These are phyloP conservation scores for Podospora sp. DNA, from an alignment of 495 filamentous ascomycete genomes.

Conservation along the genomic window DNA sequence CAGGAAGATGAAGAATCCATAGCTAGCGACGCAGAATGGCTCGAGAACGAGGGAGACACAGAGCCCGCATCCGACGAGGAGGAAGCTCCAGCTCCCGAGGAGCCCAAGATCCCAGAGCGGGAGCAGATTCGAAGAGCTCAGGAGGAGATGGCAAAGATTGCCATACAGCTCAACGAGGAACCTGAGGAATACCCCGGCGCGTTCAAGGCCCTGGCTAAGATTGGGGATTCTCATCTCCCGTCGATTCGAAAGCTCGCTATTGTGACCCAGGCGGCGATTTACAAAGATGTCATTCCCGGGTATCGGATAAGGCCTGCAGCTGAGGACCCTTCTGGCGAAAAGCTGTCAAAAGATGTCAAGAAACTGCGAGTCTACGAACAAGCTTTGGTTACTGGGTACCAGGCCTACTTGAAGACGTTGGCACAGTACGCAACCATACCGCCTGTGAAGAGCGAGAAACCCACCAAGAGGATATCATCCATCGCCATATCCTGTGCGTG, in stretches of 20 bases:
- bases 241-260: constrained; percentile 83
- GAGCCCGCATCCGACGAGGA: constrained; percentile 43
- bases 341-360: constrained; percentile 89
- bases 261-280: constrained; percentile 84
- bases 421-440: constrained; percentile 58
- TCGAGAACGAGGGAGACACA: constrained; percentile 49
- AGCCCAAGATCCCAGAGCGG: constrained; percentile 66
- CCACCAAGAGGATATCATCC: constrained; percentile 53
- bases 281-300: constrained; percentile 92
- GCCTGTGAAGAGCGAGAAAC: constrained; percentile 33
- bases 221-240: constrained; percentile 67
- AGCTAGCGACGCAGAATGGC: constrained; percentile 58
- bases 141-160: constrained; percentile 86
- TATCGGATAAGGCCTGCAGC: constrained; percentile 85
- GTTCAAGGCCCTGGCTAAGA: constrained; percentile 74
- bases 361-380: constrained; percentile 82
- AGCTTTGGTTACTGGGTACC: constrained; percentile 76
- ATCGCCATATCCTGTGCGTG: constrained; percentile 86
- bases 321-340: constrained; percentile 70
- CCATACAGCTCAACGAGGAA: constrained; percentile 80
- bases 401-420: constrained; percentile 77
- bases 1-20: constrained; percentile 51
- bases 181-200: constrained; percentile 85
- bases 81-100: constrained; percentile 46
- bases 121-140: constrained; percentile 85